Base-by-base conservation (phyloP, 441 rosid species). In the Euphorbia schlechtendalii region DNA sequence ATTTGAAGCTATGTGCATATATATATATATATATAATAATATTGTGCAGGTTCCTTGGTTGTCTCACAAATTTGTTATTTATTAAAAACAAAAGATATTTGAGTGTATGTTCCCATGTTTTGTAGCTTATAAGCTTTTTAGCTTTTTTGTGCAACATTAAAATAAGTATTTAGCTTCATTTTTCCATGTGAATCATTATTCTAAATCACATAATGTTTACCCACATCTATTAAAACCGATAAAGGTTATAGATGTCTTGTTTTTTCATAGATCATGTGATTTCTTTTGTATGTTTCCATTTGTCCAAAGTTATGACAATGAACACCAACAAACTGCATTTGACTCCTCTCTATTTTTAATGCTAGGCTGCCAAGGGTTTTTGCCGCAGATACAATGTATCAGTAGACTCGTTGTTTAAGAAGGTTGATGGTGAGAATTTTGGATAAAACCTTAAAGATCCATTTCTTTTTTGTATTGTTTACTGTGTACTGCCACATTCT, bases 321-420 rank as follows among this genome's bases (percentile, higher is more conserved):
- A 11, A 56, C 27, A n/a, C 27, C 38, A 61, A 28, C 59, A 3
- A 43, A 30, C 52, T 61, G 59, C 45, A 28, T 43, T 53, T 54
- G 18, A 40, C 24, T 52, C 56, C 24, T 8, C 64, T 49, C 20
- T 8, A 18, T 69, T 5, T 79, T 74, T 68, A 56, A 72, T 75
- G 48, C 61, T 83, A 90, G 97, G 97, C 99, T 76, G 93, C 93
- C 41, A 96, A 88, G 73, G 97, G 99, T 45, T 93, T 90, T 73
- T 84, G 97, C 72, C 87, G 90, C 61, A 86, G 95, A 81, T 81
- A 88, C 77, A 81, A 81, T 63, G 82, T 88, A 64, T 75, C 84
- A 45, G 32, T 84, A 70, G 90, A 83, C 52, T 80, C 80, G 13
- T 52, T 88, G 71, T 87, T 74, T 79, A 83, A 74, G 65, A 93